A percentile compares a stretch with the other conserved stretches of the same genome.
Conservation (phyloP, 306 rosid species). For the Fragaria vesca region DNA sequence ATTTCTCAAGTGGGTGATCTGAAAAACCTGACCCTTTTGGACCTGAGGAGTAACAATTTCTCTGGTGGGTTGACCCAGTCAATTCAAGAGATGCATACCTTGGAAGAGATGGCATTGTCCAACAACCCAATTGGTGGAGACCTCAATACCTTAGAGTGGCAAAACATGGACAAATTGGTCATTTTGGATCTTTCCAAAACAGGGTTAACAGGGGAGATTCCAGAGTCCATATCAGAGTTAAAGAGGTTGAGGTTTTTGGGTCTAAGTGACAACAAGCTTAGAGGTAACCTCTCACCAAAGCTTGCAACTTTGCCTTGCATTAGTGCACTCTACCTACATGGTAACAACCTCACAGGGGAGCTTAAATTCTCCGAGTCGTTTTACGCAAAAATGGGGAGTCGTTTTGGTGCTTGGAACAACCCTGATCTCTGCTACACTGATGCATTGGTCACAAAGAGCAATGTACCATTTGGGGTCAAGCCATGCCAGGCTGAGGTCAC, state of each 20-base stretch:
- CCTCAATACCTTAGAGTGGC: slow-evolving; percentile 53
- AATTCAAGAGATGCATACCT: slow-evolving; percentile 53
- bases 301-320: slow-evolving; percentile 66
- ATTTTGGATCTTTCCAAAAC: slow-evolving; percentile 74
- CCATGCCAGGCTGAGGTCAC: slow-evolving; percentile 60
- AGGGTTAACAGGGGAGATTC: slow-evolving; percentile 71
- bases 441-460: slow-evolving; percentile 36
- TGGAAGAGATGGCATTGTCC: slow-evolving; percentile 68
- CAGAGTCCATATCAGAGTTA: slow-evolving; percentile 61
- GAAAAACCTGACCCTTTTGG: slow-evolving; percentile 70
- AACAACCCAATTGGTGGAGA: slow-evolving; percentile 81
- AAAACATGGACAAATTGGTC: slow-evolving; percentile 50
- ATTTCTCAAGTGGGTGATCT: slow-evolving; percentile 40
- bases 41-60: slow-evolving; percentile 68
- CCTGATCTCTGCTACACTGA: slow-evolving; percentile 69
- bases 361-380: slow-evolving; percentile 59
- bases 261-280: slow-evolving; percentile 71
- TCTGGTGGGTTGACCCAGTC: slow-evolving; percentile 62
- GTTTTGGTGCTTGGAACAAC: slow-evolving; percentile 84
- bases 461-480: slow-evolving; percentile 68
- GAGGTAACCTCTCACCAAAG: slow-evolving; percentile 58
- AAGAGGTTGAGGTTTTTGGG: slow-evolving; percentile 75
- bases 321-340: slow-evolving; percentile 69
- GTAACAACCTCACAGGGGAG: slow-evolving; percentile 73
- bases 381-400: slow-evolving; percentile 68